A percentile compares a stretch with the other conserved stretches of the same genome.
These are phyloP conservation scores for Erythrobasidium yunnanense DNA, from an alignment of 768 basidiomycete species.

Conservation along the genomic window DNA sequence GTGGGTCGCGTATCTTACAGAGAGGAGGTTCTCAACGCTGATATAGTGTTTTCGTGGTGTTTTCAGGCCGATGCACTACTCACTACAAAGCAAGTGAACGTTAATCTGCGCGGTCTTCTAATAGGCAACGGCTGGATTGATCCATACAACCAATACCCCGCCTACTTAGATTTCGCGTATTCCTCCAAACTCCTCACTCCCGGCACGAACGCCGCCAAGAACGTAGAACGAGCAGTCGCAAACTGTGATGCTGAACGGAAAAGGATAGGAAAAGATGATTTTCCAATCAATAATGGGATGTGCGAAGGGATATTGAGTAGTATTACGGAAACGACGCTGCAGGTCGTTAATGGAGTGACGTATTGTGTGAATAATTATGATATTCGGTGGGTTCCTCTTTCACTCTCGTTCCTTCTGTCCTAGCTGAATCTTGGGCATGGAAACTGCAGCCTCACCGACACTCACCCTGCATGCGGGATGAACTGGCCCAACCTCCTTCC, in stretches of 20 bases:
- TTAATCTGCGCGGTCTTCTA: slow-evolving; percentile 51
- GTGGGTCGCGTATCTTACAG: no score
- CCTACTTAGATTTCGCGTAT: slow-evolving; percentile 75
- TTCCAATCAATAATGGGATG: slow-evolving; percentile 45
- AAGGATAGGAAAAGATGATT: slow-evolving; percentile 40
- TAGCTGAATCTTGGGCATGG: neutral
- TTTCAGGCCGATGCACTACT: slow-evolving; percentile 64
- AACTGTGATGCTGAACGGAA: slow-evolving; percentile 50
- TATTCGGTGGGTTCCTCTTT: slow-evolving; percentile 49
- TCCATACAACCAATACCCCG: slow-evolving; percentile 70
- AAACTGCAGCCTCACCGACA: slow-evolving; percentile 53
- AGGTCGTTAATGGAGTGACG: slow-evolving; percentile 51
- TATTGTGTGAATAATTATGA: slow-evolving; percentile 94
- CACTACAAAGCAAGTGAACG: slow-evolving; percentile 24
- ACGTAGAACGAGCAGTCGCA: slow-evolving; percentile 52
- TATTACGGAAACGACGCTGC: slow-evolving; percentile 42
- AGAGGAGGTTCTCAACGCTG: no score
- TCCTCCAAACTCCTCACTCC: slow-evolving; percentile 58
- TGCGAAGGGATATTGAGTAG: slow-evolving; percentile 55
- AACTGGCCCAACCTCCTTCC: slow-evolving; percentile 88
- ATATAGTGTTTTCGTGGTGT: neutral
- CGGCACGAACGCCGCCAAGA: slow-evolving; percentile 53
- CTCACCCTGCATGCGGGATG: slow-evolving; percentile 80
- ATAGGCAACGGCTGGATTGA: slow-evolving; percentile 99
- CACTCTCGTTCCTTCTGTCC: neutral